Conservation (phyloP, 1,284 basidiomycete species). For the Ustilago hordei region DNA sequence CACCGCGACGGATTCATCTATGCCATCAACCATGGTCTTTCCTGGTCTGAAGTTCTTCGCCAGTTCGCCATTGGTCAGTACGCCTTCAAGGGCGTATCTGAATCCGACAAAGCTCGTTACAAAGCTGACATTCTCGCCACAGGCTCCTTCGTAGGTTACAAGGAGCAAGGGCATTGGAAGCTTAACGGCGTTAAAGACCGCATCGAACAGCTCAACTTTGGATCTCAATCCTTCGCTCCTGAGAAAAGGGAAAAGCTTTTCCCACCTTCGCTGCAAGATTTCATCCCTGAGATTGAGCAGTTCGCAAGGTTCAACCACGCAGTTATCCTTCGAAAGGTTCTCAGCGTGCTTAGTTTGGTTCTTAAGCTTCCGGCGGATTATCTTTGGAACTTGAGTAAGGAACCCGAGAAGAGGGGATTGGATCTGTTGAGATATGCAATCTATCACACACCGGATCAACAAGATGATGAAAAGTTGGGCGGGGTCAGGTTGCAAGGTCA, state of each 20-base stretch:
- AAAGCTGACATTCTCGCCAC: constrained; percentile 62
- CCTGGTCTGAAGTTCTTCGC: constrained; percentile 61
- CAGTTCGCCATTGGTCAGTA: constrained; percentile 68
- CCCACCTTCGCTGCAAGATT: constrained; percentile 53
- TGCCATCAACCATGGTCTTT: constrained; percentile 66
- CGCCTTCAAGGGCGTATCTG: constrained; percentile 60
- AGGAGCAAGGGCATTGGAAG: constrained; percentile 71
- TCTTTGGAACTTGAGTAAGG: constrained; percentile 70
- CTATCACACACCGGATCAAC: constrained; percentile 70
- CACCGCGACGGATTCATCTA: constrained; percentile 66
- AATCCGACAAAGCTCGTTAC: constrained; percentile 62
- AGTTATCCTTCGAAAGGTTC: constrained; percentile 70
- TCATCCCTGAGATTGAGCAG: constrained; percentile 69
- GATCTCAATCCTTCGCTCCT: constrained; percentile 62
- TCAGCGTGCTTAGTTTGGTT: constrained; percentile 70
- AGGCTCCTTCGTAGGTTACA: constrained; percentile 70
- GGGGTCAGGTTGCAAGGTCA: constrained; percentile 71
- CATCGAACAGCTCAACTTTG: constrained; percentile 72
- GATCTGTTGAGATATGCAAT: constrained; percentile 71
- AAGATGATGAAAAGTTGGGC: constrained; percentile 67
- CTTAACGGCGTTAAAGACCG: constrained; percentile 69
- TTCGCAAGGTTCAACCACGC: constrained; percentile 70
- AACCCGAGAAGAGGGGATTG: constrained; percentile 70
- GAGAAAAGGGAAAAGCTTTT: constrained; percentile 50
- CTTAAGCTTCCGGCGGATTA: constrained; percentile 71